Conservation (phyloP, 2,329 filamentous ascomycete genomes). For the Geoglossum cookeanum region DNA sequence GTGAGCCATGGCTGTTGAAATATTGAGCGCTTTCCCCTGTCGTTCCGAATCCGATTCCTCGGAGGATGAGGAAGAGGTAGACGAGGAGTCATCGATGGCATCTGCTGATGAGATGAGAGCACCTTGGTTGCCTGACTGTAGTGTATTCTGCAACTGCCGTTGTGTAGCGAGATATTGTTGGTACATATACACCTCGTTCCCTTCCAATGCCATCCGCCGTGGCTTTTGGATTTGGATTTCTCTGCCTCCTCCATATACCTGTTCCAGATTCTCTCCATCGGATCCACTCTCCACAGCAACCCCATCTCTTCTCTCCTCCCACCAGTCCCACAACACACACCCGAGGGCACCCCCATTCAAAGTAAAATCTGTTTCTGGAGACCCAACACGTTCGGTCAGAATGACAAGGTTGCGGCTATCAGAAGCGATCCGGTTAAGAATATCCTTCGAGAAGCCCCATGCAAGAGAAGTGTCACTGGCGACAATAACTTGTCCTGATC, state of each 20-base stretch:
- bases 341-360: constrained; percentile 23
- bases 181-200: constrained; percentile 61
- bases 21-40: constrained; percentile 79
- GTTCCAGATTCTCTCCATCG: constrained; percentile 40
- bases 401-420: constrained; percentile 71
- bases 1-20: constrained; percentile 69
- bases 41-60: constrained; percentile 81
- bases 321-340: constrained; percentile 56
- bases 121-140: constrained; percentile 41
- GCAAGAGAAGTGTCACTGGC: constrained; percentile 80
- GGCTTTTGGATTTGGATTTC: constrained; percentile 42
- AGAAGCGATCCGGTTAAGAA: constrained; percentile 53
- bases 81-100: constrained; percentile 64
- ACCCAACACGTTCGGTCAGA: constrained; percentile 53
- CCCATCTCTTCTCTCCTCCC: constrained; percentile 47
- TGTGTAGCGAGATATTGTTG: constrained; percentile 86
- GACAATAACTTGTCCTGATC: constrained; percentile 55
- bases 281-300: constrained; percentile 36
- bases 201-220: constrained; percentile 46
- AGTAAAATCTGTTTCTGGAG: constrained; percentile 13
- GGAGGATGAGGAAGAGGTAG: constrained; percentile 68
- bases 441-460: constrained; percentile 83
- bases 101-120: constrained; percentile 32
- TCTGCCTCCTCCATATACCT: constrained; percentile 45
- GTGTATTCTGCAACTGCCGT: constrained; percentile 65